These are phyloP conservation scores for Ophiostoma tasmaniense DNA, from an alignment of 2,329 filamentous ascomycete species.

Conservation along the genomic window DNA sequence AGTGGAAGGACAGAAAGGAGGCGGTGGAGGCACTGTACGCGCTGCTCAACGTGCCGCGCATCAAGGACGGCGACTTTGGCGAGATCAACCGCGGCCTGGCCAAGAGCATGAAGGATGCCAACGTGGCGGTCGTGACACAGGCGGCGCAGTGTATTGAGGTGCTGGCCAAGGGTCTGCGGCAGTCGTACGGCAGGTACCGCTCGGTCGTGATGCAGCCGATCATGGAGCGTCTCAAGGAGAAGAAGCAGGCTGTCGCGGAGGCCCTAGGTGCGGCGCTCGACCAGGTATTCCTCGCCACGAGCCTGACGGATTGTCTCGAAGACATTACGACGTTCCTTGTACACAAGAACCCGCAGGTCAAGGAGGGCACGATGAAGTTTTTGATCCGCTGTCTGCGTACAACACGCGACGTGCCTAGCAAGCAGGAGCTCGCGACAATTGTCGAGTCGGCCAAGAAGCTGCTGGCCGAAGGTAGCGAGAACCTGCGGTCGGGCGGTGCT, in stretches of 20 bases:
- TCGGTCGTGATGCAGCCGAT: constrained; percentile 76
- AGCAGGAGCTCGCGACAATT: constrained; percentile 73
- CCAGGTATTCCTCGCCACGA: constrained; percentile 55
- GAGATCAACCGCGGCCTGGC: constrained; percentile 78
- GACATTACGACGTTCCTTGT: constrained; percentile 77
- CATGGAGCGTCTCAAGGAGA: constrained; percentile 94
- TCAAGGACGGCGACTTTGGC: constrained; percentile 83
- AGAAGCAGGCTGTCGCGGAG: constrained; percentile 83
- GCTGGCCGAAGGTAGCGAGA: constrained; percentile 79
- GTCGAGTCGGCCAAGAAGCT: constrained; percentile 87
- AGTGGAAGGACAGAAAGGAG: constrained; percentile 98
- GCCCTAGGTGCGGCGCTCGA: constrained; percentile 81
- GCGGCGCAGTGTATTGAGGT: constrained; percentile 89
- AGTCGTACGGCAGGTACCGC: constrained; percentile 71
- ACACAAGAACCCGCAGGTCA: constrained; percentile 96
- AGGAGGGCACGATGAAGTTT: constrained; percentile 90
- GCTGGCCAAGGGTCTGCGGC: constrained; percentile 76
- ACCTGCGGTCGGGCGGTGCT: constrained; percentile 76
- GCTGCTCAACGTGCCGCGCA: constrained; percentile 72
- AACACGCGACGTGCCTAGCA: constrained; percentile 74
- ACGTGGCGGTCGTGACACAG: constrained; percentile 86
- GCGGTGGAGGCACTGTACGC: constrained; percentile 74
- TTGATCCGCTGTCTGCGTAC: constrained; percentile 79
- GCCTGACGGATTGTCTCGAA: constrained; percentile 77
- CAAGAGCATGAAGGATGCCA: constrained; percentile 98